Base-by-base conservation (phyloP, 23 red algal genomes). In the Agarophyton chilense region DNA sequence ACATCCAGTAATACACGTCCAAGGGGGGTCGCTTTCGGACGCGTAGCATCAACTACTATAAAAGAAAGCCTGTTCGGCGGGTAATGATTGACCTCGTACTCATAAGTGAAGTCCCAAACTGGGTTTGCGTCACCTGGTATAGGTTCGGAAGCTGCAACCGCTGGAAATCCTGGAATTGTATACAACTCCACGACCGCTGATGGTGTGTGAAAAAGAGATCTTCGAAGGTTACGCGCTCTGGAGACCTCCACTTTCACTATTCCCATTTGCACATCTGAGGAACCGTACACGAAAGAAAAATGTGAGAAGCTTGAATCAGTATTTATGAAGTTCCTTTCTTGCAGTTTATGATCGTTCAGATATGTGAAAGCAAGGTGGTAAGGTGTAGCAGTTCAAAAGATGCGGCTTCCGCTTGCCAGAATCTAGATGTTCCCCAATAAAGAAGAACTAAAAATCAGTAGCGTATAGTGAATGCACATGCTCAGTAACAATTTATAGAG, bases 111-210 rank as follows among this genome's bases (percentile, higher is more conserved):
- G 41, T 47, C 43, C 68, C 68, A 74, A 17, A 74, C 68, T 29
- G 68, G 68, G 68, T 74, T 74, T 29, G 68, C 68, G 36, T 47
- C 32, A 49, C 19, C n/a, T 12, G 38, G 41, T 18, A 74, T 29
- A 40, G 41, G 10, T 11, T 74, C 40, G 6, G 68, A 74, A 46
- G 38, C 41, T 74, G 68, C 68, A 24, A 49, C 21, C 40, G 43
- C 68, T 2, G 38, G 68, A 26, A 43, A 43, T 21, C 68, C 68
- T 9, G 68, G 68, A 74, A 45, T 43, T 46, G 68, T 74, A 47
- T 74, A 39, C 40, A 74, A 29, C 47, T 74, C 68, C 38, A 74
- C 68, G 24, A 74, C 40, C n/a, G 68, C 68, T 7, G 68, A 74
- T 47, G 68, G 68, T 7, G 41, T 8, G 68, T 49, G 68, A 74